A percentile compares a stretch with the other conserved stretches of the same genome.
Evolutionary conservation across 371 early-diverging fungal species (phyloP).

Genomic region (Blakeslea trispora): DNA sequence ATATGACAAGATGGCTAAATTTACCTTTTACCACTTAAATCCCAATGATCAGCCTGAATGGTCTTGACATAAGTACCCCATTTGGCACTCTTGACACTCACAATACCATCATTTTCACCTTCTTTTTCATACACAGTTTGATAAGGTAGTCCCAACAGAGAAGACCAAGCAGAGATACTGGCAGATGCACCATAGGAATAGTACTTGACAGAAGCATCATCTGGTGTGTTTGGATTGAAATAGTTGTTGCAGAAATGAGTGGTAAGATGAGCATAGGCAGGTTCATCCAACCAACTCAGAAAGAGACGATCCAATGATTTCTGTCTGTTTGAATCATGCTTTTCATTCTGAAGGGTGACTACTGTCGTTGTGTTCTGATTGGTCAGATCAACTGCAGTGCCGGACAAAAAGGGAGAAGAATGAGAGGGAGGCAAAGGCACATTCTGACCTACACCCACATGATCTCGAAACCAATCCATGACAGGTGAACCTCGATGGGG

Average conservation of each 20-base stretch:
- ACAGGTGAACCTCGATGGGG: slow-evolving; percentile 90
- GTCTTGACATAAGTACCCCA: slow-evolving; percentile 90
- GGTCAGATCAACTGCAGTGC: background rate
- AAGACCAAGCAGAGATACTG: slow-evolving; percentile 46
- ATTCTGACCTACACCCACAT: slow-evolving; percentile 57
- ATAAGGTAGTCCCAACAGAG: slow-evolving; percentile 62
- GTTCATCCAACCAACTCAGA: slow-evolving; percentile 63
- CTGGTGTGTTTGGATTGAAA: slow-evolving; percentile 82
- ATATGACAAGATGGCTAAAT: background rate
- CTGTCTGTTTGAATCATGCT: background rate
- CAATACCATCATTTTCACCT: slow-evolving; percentile 92
- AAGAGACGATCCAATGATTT: slow-evolving; percentile 19
- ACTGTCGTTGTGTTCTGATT: background rate
- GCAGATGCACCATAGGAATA: slow-evolving; percentile 74
- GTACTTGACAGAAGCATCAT: slow-evolving; percentile 72
- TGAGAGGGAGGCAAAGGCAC: background rate
- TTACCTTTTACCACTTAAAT: slow-evolving; percentile 54
- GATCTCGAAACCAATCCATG: slow-evolving; percentile 91
- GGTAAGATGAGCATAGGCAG: slow-evolving; percentile 85
- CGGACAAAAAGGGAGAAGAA: background rate
- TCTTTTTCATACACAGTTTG: slow-evolving; percentile 35
- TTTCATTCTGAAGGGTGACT: background rate
- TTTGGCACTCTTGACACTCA: slow-evolving; percentile 73
- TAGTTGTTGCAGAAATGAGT: slow-evolving; percentile 72
- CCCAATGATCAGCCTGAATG: slow-evolving; percentile 86